Evolutionary conservation across 495 filamentous ascomycete species (phyloP).

Genomic region (Daldinia grandis): DNA sequence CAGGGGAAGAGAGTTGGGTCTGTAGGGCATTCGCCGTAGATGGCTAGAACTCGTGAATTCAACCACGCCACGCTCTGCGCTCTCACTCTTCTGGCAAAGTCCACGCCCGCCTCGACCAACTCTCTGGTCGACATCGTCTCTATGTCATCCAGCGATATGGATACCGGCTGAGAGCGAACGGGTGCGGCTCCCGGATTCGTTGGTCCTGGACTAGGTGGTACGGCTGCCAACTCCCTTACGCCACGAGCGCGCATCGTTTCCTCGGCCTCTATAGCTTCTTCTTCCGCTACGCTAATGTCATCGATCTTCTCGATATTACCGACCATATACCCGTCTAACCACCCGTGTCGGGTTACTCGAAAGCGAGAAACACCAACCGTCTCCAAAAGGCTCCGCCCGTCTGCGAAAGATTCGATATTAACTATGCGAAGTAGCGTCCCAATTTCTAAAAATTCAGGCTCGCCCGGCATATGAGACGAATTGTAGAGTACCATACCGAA

Average conservation of each 20-base stretch:
- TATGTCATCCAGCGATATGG: slow-evolving; percentile 51
- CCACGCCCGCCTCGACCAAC: slow-evolving; percentile 67
- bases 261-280: slow-evolving; percentile 74
- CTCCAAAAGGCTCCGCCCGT: slow-evolving; percentile 83
- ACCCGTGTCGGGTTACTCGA: slow-evolving; percentile 67
- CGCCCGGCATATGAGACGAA: slow-evolving; percentile 39
- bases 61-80: slow-evolving; percentile 75
- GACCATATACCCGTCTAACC: slow-evolving; percentile 79
- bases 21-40: slow-evolving; percentile 78
- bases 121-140: slow-evolving; percentile 73
- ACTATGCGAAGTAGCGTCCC: slow-evolving; percentile 81
- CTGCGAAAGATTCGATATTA: slow-evolving; percentile 73
- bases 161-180: slow-evolving; percentile 13
- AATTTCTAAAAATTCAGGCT: slow-evolving; percentile 68
- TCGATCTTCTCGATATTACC: slow-evolving; percentile 77
- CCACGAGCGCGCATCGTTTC: slow-evolving; percentile 57
- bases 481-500: slow-evolving; percentile 81
- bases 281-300: slow-evolving; percentile 81
- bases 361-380: slow-evolving; percentile 80
- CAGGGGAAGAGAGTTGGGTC: slow-evolving; percentile 84
- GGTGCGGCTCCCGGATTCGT: slow-evolving; percentile 1
- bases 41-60: slow-evolving; percentile 68
- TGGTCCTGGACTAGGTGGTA: slow-evolving; percentile 11
- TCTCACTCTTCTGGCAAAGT: slow-evolving; percentile 74
- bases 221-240: slow-evolving; percentile 22